phyloP scores from a whole-genome alignment of 352 stramenopile species.

The Aphanomyces euteiches region DNA sequence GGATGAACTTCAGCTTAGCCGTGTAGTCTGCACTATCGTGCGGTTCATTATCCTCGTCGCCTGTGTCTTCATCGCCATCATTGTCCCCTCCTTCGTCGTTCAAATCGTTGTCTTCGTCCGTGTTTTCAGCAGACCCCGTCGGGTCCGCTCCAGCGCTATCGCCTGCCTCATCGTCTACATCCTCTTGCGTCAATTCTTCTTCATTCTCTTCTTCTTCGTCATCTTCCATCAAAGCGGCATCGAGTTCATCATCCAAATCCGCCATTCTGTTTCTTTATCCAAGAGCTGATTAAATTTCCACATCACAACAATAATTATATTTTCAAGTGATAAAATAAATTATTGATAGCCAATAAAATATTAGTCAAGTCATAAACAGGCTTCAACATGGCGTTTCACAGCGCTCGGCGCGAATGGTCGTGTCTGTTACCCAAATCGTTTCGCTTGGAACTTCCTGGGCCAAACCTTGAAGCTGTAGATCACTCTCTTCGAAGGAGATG shows the following conservation, averaged over 20 bases:
- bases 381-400: neutral
- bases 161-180: slow-evolving; percentile 43
- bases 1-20: slow-evolving; percentile 75
- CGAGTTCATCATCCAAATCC: slow-evolving; percentile 29
- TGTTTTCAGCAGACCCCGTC: slow-evolving; percentile 35
- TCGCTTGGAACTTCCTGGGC: neutral
- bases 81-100: slow-evolving; percentile 29
- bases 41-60: slow-evolving; percentile 27
- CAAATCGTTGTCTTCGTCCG: slow-evolving; percentile 31
- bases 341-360: too few relatives aligned
- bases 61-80: slow-evolving; percentile 33
- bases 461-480: neutral
- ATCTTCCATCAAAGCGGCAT: slow-evolving; percentile 26
- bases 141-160: slow-evolving; percentile 39
- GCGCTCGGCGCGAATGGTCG: slow-evolving; percentile 6
- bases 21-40: slow-evolving; percentile 39
- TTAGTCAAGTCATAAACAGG: neutral
- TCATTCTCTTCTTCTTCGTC: slow-evolving; percentile 13
- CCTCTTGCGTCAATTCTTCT: slow-evolving; percentile 39
- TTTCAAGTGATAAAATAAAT: neutral
- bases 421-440: neutral
- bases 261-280: neutral
- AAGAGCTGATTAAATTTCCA: neutral
- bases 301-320: neutral
- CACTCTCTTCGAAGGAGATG: too few relatives aligned